Evolutionary conservation across 345 rosid species (phyloP).

Genomic region (Toxicodendron radicans): DNA sequence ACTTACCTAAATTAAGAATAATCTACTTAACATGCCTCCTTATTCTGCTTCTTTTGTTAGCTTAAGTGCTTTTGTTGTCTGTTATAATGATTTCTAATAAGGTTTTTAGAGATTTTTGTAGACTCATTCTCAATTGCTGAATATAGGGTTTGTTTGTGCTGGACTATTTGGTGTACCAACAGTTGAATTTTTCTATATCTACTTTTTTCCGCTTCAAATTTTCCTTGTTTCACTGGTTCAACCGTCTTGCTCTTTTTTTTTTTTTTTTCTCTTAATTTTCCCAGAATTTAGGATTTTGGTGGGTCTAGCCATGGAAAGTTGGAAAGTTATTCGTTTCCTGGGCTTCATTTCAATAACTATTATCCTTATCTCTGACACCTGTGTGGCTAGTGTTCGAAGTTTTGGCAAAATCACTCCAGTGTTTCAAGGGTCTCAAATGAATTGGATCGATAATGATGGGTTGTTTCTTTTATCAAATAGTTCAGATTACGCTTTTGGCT

Average conservation of each 20-base stretch:
- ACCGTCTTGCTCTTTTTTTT: neutral
- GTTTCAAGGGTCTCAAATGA: slow-evolving; percentile 71
- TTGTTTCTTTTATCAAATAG: slow-evolving; percentile 65
- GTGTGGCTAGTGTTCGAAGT: slow-evolving; percentile 37
- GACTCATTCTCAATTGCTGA: neutral
- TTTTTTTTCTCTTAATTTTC: neutral
- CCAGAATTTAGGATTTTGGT: slow-evolving; percentile 13
- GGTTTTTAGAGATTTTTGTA: neutral
- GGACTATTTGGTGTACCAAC: neutral
- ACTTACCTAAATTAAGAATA: slow-evolving; percentile 5
- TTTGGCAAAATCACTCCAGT: slow-evolving; percentile 45
- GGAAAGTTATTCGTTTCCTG: slow-evolving; percentile 19
- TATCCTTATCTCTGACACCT: slow-evolving; percentile 29
- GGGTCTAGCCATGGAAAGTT: slow-evolving; percentile 39
- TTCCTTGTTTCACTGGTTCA: no score
- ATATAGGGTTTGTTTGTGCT: no score
- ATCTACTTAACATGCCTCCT: slow-evolving; percentile 9
- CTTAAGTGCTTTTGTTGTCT: no score
- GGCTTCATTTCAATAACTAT: slow-evolving; percentile 32
- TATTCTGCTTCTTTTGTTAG: slow-evolving; percentile 3
- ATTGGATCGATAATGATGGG: slow-evolving; percentile 59
- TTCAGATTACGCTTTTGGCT: slow-evolving; percentile 65
- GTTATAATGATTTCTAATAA: neutral
- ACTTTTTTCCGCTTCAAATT: no score
- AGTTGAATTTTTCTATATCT: neutral